Conservation (phyloP, 176 grass and related monocot species). For the Areca catechu region DNA sequence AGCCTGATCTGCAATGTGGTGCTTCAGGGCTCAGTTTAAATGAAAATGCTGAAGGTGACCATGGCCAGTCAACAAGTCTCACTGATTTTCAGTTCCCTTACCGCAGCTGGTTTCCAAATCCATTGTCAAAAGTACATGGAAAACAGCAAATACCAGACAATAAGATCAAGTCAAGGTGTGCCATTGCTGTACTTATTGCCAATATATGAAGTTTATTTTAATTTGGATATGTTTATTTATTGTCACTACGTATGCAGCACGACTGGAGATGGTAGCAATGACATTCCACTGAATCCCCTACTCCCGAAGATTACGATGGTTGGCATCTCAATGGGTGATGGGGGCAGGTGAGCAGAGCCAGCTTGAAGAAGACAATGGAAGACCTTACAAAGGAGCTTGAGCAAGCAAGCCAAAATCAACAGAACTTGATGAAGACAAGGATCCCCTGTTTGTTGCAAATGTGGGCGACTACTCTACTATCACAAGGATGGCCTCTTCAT, state of each 20-base stretch:
- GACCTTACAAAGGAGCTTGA: constrained; percentile 84
- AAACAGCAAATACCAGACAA: neutral
- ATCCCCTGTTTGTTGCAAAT: constrained; percentile 82
- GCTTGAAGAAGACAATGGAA: constrained; percentile 85
- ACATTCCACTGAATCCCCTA: constrained; percentile 47
- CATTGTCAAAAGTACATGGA: constrained; percentile 34
- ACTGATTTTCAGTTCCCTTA: constrained; percentile 46
- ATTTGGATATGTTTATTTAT: constrained; percentile 9
- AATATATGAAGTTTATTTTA: too few relatives aligned
- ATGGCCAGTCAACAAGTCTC: constrained; percentile 21
- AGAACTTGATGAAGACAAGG: constrained; percentile 46
- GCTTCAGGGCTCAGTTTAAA: constrained; percentile 19
- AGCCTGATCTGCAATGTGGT: constrained; percentile 17
- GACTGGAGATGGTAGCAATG: constrained; percentile 18
- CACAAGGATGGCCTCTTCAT: constrained; percentile 46
- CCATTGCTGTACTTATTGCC: neutral
- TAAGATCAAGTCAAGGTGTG: constrained; percentile 1
- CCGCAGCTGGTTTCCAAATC: constrained; percentile 57
- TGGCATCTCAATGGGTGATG: constrained; percentile 78
- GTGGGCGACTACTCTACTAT: constrained; percentile 80
- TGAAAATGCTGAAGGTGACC: constrained; percentile 12
- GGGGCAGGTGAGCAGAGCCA: constrained; percentile 67
- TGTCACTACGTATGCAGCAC: constrained; percentile 23
- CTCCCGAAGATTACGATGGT: constrained; percentile 97
- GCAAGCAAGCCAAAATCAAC: constrained; percentile 39